A percentile compares a stretch with the other conserved stretches of the same genome.
These are phyloP conservation scores for Neoscytalidium dimidiatum DNA, from an alignment of 2,329 filamentous ascomycete species.

Conservation along the genomic window DNA sequence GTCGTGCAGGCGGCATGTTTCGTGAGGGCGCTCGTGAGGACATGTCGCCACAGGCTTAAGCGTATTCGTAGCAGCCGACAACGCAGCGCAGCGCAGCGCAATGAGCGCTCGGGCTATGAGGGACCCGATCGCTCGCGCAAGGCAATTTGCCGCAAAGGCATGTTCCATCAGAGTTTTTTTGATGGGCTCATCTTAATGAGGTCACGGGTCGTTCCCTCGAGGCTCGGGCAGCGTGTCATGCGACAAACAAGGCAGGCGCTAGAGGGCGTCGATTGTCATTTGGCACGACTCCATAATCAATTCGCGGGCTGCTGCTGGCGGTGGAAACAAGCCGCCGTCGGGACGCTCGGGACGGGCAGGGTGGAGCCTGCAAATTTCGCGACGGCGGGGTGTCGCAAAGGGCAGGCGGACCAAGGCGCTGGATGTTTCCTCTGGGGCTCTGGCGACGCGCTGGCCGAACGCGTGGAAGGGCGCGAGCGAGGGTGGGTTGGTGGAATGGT, in stretches of 20 bases:
- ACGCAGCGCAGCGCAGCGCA: too few relatives aligned
- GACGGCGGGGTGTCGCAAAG: conserved; percentile 3
- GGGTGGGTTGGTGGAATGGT: too few relatives aligned
- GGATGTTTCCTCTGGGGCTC: background rate
- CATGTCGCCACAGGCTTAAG: background rate
- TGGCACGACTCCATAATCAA: conserved; percentile 16
- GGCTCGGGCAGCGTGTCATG: background rate
- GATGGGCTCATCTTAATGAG: conserved; percentile 8
- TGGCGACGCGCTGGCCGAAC: background rate
- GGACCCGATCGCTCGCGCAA: background rate
- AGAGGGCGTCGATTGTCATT: conserved; percentile 12
- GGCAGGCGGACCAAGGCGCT: background rate
- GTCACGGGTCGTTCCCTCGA: background rate
- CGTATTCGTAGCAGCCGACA: too few relatives aligned
- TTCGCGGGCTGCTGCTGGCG: conserved; percentile 4
- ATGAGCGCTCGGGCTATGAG: background rate
- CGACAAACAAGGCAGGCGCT: background rate
- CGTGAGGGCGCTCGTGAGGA: background rate
- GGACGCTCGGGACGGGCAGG: conserved; percentile 7
- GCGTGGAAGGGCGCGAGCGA: background rate
- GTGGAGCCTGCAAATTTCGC: conserved; percentile 15
- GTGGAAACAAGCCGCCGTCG: conserved; percentile 5
- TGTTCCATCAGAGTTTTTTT: background rate
- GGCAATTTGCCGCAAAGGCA: background rate
- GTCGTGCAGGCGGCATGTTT: background rate